A percentile compares a stretch with the other conserved stretches of the same genome.
These are phyloP conservation scores for Nemophila menziesii DNA, from an alignment of 257 asterid species.

Conservation along the genomic window DNA sequence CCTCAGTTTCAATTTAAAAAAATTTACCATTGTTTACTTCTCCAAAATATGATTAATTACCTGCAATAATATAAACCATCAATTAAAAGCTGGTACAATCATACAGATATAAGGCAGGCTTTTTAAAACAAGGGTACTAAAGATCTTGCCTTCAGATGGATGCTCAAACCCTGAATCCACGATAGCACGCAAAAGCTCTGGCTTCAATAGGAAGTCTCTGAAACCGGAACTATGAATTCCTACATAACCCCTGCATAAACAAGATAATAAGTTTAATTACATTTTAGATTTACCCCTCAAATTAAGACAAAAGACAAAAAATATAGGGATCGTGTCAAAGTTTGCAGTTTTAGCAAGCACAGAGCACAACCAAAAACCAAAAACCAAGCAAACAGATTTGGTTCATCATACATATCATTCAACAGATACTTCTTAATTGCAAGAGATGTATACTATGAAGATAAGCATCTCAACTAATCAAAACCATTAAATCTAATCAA, in stretches of 20 bases:
- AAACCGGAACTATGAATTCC: slow-evolving; percentile 46
- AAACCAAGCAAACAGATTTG: no score
- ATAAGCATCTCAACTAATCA: no score
- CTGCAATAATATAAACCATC: slow-evolving; percentile 23
- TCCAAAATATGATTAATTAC: slow-evolving; percentile 76
- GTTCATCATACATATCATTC: no score
- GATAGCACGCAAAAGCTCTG: slow-evolving; percentile 39
- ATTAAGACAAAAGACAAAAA: no score
- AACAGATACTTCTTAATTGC: no score
- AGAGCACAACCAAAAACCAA: no score
- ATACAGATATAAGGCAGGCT: background rate
- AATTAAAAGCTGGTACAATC: background rate
- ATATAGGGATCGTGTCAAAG: no score
- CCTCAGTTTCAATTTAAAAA: slow-evolving; percentile 73
- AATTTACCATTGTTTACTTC: slow-evolving; percentile 69
- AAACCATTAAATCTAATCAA: no score
- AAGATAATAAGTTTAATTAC: background rate
- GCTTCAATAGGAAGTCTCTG: slow-evolving; percentile 42
- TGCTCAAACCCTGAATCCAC: slow-evolving; percentile 47
- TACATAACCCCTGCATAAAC: slow-evolving; percentile 29
- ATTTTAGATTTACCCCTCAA: background rate
- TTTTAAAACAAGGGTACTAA: background rate
- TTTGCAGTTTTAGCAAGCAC: no score
- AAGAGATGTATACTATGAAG: no score
- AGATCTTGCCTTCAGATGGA: slow-evolving; percentile 43